Evolutionary conservation across 169 alveolate genomes (phyloP), one percentile per base, ranked within the genome.

Genomic region (Nephromyces sp.): DNA sequence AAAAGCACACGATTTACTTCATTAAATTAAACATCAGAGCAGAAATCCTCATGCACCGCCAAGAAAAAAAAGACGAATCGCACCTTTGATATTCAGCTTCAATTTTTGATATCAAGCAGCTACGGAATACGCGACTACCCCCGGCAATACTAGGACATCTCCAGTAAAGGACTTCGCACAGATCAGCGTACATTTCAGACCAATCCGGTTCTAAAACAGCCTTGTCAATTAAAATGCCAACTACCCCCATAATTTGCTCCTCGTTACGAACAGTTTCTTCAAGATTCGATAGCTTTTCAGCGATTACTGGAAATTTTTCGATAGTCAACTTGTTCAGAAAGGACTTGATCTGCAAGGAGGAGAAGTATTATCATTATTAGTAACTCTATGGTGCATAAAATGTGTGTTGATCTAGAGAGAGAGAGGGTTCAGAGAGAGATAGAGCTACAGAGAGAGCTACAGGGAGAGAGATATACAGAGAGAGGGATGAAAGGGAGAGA

Each of bases 131-230:
- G 25, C n/a, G 57, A 43, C 25, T 15, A 43, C n/a, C n/a, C n/a
- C n/a, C 57, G n/a, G 25, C 61, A 32, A 53, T 34, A n/a, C 72
- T 52, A 6, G 35, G 34, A 6, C 76, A 43, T 22, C 80, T 43
- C 79, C 77, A 87, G 94, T 66, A 52, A 5, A 78, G 69, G 2
- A 71, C 28, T 27, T 34, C 71, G 74, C 94, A 90, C 51, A 91
- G 75, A 70, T 91, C 96, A 0, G 96, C 92, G 69, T 91, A 91
- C 95, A 90, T 91, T 69, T 91, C 96, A 33, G 92, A 86, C 91
- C 89, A 91, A 51, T 91, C 94, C 43, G 93, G 95, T 73, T 90
- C 96, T 52, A 86, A 77, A 29, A 91, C 91, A 0, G 96, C 96
- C 80, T 91, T 92, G 25, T 71, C 78, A 22, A 70, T 61, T 25